Evolutionary conservation across 1,284 basidiomycete species (phyloP), one percentile per base, ranked within the genome.

Genomic region (Rhodotorula mucilaginosa): DNA sequence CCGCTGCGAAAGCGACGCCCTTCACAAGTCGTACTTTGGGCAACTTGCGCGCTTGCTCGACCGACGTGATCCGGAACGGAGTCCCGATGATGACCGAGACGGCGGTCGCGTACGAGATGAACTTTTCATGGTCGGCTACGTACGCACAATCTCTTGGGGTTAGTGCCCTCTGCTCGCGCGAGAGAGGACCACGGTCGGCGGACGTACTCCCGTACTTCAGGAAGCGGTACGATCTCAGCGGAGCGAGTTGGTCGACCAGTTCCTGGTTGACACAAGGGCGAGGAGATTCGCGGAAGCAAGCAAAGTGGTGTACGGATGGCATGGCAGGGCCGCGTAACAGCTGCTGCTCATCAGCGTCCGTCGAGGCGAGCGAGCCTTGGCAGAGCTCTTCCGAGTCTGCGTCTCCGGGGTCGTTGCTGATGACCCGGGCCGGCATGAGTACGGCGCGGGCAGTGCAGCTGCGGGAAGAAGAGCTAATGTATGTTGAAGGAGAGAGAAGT

Each of bases 71-170:
- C n/a, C 58, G 61, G 56, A 70, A 73, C 1, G 76, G 77, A 18
- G 69, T 73, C 1, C 74, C 70, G 49, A 77, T 77, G 52, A 78
- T 74, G 7, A 65, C 71, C 21, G 68, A 67, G 51, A 72, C 64
- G 3, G 73, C 76, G 1, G 68, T 73, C 8, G 71, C 67, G 57
- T 78, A 78, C 2, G 69, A 46, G 47, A 74, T 70, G 51, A 46
- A 46, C 39, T 72, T 34, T 16, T 48, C n/a, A 13, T 31, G 23
- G 2, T 34, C 54, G 13, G 67, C 72, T 74, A 64, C 15, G 19
- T 44, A 19, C 2, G 23, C 15, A 23, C 46, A 18, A 6, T n/a
- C 7, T 26, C 21, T 15, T 19, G 21, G 47, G 31, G 18, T 26
- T 26, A 26, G 26, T 26, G 26, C 26, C 26, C 26, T 26, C 26